Evolutionary conservation across 208 protist genomes (phyloP), one percentile per base, ranked within the genome.

Genomic region (Naegleria gruberi): DNA sequence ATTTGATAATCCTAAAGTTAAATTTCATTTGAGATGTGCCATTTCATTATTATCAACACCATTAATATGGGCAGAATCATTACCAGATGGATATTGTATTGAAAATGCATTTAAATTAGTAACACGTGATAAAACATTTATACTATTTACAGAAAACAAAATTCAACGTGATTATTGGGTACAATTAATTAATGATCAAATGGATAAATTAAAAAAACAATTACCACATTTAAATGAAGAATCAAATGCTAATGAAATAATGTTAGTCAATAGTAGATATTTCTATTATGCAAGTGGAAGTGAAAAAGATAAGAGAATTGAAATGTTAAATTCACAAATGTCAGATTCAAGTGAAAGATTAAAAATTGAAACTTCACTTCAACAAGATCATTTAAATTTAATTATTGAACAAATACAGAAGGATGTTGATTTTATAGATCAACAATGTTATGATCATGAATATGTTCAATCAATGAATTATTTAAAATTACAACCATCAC

Each of bases 171-270:
- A 77, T 77, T 30, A 37, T 77, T 77, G 65, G 65, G 65, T 77
- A 37, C 17, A 77, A 37, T n/a, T 77, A 19, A 77, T 77, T 77
- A 77, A 77, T 77, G 65, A 77, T 37, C 65, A 77, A 77, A n/a
- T 77, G 17, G 65, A 77, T 30, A 77, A 77, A 77, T 77, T 77
- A n/a, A 77, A 77, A 37, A 77, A 37, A 77, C 65, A 77, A 77
- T 37, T 77, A 37, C 65, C 65, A 37, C 12, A 19, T 37, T 37
- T 77, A 6, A 26, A 12, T 5, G 30, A 77, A 37, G 65, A 77
- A 77, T 6, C 26, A 2, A 77, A 37, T 77, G 65, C 65, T 37
- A 77, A 12, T 4, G 65, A 77, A 37, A 77, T 37, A 0, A 77
- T 77, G 17, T n/a, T 65, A 1, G 51, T 65, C 30, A 23, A 23